phyloP scores from a whole-genome alignment of 495 filamentous ascomycete species.

The Penicillium mononematosum region DNA sequence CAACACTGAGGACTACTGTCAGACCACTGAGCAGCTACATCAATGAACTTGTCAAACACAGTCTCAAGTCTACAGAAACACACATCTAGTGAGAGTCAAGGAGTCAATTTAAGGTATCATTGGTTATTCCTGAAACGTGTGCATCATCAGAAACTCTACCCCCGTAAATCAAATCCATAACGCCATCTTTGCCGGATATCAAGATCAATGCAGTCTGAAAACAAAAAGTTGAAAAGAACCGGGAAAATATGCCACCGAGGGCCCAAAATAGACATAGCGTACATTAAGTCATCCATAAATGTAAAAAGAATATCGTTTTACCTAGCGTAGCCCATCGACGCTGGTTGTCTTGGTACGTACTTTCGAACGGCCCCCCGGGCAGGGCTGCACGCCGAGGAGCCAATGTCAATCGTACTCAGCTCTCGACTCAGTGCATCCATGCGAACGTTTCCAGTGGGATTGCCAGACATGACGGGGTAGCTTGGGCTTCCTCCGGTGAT shows the following conservation, averaged over 20 bases:
- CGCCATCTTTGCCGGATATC: constrained; percentile 26
- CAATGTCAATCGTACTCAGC: constrained; percentile 80
- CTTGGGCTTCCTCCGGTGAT: constrained; percentile 41
- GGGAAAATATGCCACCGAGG: constrained; percentile 14
- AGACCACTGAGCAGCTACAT: not conserved
- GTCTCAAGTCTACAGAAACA: not conserved
- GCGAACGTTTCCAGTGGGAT: constrained; percentile 32
- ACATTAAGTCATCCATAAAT: constrained; percentile 23
- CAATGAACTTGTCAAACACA: not conserved
- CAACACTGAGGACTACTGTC: not conserved
- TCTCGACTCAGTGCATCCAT: constrained; percentile 73
- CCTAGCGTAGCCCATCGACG: constrained; percentile 36
- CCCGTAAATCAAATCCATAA: constrained; percentile 11
- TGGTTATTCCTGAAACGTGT: constrained; percentile 12
- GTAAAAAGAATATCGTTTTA: constrained; percentile 11
- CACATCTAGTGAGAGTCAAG: constrained; percentile 13
- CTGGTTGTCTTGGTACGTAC: constrained; percentile 26
- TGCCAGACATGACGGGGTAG: constrained; percentile 33
- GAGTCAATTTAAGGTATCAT: constrained; percentile 12
- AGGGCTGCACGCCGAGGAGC: constrained; percentile 42
- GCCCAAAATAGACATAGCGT: constrained; percentile 17
- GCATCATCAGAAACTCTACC: constrained; percentile 12
- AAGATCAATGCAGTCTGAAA: constrained; percentile 13
- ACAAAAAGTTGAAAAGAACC: constrained; percentile 11
- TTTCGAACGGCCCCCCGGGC: constrained; percentile 30